Percentiles rank a stretch among this genome's conserved stretches.
Conservation (phyloP, 768 basidiomycete genomes). For the Crepidotus variabilis region DNA sequence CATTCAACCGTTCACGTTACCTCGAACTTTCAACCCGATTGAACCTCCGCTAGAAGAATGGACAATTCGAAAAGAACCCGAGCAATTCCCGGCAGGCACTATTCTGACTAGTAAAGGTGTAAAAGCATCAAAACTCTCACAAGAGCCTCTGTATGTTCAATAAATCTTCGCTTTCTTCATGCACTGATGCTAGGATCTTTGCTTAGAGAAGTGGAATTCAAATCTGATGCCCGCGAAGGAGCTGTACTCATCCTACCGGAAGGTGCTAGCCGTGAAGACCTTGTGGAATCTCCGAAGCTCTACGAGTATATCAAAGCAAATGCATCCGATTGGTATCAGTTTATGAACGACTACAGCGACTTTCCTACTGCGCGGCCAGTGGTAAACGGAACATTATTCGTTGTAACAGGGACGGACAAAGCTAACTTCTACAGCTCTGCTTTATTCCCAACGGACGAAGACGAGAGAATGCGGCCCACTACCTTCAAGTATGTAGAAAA, state of each 20-base stretch:
- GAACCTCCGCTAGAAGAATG: neutral
- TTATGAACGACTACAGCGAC: constrained; percentile 7
- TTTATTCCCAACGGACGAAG: constrained; percentile 1
- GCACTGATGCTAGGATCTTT: neutral
- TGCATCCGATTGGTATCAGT: constrained; percentile 11
- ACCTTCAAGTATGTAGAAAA: neutral
- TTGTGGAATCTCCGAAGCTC: neutral
- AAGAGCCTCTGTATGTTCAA: constrained; percentile 4
- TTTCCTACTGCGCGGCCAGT: neutral
- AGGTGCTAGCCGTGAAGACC: constrained; percentile 13
- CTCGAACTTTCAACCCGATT: constrained; percentile 1
- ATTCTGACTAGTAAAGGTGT: constrained; percentile 8
- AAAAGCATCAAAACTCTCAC: neutral
- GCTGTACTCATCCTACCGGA: constrained; percentile 8
- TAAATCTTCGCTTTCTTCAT: neutral
- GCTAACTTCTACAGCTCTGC: constrained; percentile 7
- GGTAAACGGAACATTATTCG: constrained; percentile 10
- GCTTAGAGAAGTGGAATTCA: constrained; percentile 6
- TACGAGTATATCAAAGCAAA: neutral
- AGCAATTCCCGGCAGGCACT: constrained; percentile 7
- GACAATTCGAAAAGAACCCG: neutral
- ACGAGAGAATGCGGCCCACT: constrained; percentile 1
- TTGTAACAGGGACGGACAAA: constrained; percentile 15
- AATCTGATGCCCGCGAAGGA: constrained; percentile 2
- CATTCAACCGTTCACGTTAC: neutral